A percentile compares a stretch with the other conserved stretches of the same genome.
Conservation (phyloP, 495 filamentous ascomycete genomes). For the Tuber umbilicatum region DNA sequence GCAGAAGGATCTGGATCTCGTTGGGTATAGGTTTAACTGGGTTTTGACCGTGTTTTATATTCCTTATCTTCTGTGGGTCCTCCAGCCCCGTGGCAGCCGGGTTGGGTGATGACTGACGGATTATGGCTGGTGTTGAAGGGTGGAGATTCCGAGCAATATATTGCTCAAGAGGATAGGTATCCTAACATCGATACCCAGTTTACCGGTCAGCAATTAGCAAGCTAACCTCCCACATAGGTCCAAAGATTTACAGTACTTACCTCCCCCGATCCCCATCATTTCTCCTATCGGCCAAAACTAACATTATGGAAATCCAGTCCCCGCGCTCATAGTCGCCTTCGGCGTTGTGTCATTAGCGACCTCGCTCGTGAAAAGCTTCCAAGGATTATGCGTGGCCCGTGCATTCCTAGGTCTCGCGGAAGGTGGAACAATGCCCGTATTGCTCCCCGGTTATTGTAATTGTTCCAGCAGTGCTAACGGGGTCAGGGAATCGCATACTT, state of each 20-base stretch:
- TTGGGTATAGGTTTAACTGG: slow-evolving; percentile 52
- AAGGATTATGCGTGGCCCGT: slow-evolving; percentile 19
- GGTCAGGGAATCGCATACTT: slow-evolving; percentile 76
- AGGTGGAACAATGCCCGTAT: slow-evolving; percentile 35
- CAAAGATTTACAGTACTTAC: slow-evolving; percentile 32
- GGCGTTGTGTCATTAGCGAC: slow-evolving; percentile 61
- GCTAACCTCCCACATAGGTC: slow-evolving; percentile 21
- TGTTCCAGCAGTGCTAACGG: slow-evolving; percentile 49
- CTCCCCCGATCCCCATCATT: background rate
- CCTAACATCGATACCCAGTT: slow-evolving; percentile 49
- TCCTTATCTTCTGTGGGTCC: slow-evolving; percentile 51
- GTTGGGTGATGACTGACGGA: slow-evolving; percentile 3
- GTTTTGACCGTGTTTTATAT: slow-evolving; percentile 60
- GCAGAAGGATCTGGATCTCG: slow-evolving; percentile 48
- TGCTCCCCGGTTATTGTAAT: slow-evolving; percentile 3
- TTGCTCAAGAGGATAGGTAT: slow-evolving; percentile 68
- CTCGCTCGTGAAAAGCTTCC: slow-evolving; percentile 51
- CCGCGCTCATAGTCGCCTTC: slow-evolving; percentile 61
- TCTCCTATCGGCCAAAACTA: background rate
- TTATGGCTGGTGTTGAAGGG: slow-evolving; percentile 8
- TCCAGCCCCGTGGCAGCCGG: background rate
- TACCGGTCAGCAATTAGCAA: slow-evolving; percentile 19
- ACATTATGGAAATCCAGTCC: slow-evolving; percentile 51
- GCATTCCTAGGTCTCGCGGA: slow-evolving; percentile 46
- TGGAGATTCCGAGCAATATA: slow-evolving; percentile 65